Evolutionary conservation across 176 grass and related monocot species (phyloP).

Genomic region (Avena atlantica): DNA sequence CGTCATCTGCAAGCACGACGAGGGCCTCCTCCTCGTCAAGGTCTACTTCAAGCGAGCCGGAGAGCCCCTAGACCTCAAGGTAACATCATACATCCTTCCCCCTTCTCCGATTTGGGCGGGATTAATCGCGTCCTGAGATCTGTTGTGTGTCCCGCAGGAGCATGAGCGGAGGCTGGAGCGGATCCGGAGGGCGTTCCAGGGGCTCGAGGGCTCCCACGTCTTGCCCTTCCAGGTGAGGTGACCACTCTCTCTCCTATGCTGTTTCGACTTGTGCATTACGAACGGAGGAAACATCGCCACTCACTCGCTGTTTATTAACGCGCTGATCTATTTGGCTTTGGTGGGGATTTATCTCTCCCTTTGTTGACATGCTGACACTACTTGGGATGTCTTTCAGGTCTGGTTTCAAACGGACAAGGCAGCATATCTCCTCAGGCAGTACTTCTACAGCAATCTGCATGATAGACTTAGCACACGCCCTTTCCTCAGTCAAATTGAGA

Average conservation of each 20-base stretch:
- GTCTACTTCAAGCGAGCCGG: slow-evolving; percentile 99
- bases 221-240: slow-evolving; percentile 86
- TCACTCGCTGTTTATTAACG: neutral
- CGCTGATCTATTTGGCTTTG: neutral
- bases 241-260: neutral
- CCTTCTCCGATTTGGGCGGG: slow-evolving; percentile 3
- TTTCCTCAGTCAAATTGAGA: slow-evolving; percentile 94
- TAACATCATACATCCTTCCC: neutral
- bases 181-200: slow-evolving; percentile 82
- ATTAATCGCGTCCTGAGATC: slow-evolving; percentile 37
- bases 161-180: slow-evolving; percentile 84
- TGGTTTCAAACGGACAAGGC: slow-evolving; percentile 99
- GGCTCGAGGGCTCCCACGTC: slow-evolving; percentile 82
- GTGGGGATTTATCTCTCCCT: neutral
- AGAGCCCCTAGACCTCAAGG: slow-evolving; percentile 90
- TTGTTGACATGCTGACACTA: neutral
- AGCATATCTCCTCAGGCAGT: slow-evolving; percentile 93
- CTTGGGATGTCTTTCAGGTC: slow-evolving; percentile 51
- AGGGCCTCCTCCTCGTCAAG: slow-evolving; percentile 95
- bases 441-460: slow-evolving; percentile 86
- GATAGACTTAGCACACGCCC: slow-evolving; percentile 88
- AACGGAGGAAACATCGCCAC: neutral
- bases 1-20: slow-evolving; percentile 95
- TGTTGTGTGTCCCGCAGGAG: slow-evolving; percentile 51
- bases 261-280: neutral